Conservation (phyloP, 371 early-diverging fungal species). For the Syncephalastrum contaminatum region DNA sequence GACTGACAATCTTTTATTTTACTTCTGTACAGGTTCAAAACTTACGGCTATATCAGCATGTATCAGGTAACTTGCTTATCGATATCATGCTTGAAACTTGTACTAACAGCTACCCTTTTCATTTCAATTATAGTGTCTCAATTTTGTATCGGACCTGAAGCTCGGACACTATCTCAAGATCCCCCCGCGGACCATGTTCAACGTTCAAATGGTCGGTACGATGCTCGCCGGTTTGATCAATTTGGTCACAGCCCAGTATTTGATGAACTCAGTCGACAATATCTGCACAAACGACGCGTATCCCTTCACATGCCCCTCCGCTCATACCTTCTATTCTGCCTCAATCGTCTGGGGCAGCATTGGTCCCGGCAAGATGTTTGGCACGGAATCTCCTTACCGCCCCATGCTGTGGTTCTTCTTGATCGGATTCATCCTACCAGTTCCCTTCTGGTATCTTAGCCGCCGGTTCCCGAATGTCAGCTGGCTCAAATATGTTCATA, state of each 20-base stretch:
- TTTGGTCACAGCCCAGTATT: conserved; percentile 60
- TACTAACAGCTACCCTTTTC: too few species aligned
- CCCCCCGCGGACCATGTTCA: conserved; percentile 71
- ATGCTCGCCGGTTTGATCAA: conserved; percentile 61
- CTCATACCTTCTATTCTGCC: conserved; percentile 49
- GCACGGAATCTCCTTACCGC: conserved; percentile 54
- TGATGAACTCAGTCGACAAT: conserved; percentile 55
- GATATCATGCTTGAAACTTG: too few species aligned
- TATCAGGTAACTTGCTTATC: conserved; percentile 25
- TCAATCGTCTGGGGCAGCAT: conserved; percentile 77
- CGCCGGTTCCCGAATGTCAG: conserved; percentile 40
- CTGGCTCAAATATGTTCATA: conserved; percentile 61
- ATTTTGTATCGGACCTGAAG: conserved; percentile 43
- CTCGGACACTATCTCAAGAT: conserved; percentile 69
- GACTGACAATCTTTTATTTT: too few species aligned
- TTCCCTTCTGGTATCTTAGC: conserved; percentile 54
- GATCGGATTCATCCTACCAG: conserved; percentile 62
- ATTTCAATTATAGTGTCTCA: too few species aligned
- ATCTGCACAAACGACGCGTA: conserved; percentile 53
- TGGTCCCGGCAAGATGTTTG: conserved; percentile 70
- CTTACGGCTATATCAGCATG: conserved; percentile 63
- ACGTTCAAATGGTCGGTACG: conserved; percentile 60
- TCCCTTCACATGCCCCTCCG: conserved; percentile 56
- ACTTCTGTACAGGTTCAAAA: conserved; percentile 45
- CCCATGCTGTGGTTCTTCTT: conserved; percentile 60